These are phyloP conservation scores for Hypoxylon sp. DNA, from an alignment of 2,329 filamentous ascomycete genomes.

Conservation along the genomic window DNA sequence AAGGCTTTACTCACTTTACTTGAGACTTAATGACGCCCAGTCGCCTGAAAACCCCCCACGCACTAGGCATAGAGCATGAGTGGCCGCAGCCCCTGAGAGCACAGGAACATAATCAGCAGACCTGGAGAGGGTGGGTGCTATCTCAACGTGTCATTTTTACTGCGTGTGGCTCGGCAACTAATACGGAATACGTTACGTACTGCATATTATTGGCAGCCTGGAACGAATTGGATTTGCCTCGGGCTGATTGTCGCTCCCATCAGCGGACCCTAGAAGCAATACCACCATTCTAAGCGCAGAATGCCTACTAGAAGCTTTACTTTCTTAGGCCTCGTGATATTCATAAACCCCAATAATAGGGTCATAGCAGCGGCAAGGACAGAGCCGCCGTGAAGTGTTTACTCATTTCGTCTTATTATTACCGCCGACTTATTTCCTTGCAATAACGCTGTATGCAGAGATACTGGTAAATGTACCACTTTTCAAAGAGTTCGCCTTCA, in stretches of 20 bases:
- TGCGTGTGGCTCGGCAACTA: background rate
- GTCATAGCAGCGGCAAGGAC: background rate
- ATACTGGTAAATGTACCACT: background rate
- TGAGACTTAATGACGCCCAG: constrained; percentile 8
- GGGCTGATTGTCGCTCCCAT: background rate
- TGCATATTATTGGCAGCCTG: background rate
- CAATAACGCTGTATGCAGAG: background rate
- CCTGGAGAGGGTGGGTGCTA: background rate
- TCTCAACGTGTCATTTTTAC: background rate
- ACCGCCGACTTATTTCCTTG: background rate
- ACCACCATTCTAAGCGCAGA: background rate
- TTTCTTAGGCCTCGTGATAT: background rate
- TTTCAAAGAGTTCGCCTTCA: background rate
- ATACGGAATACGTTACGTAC: background rate
- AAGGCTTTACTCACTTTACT: constrained; percentile 10
- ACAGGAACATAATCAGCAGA: constrained; percentile 8
- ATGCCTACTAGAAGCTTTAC: background rate
- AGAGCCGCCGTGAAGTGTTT: background rate
- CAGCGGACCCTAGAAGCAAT: background rate
- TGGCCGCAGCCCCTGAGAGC: constrained; percentile 1
- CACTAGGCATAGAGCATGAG: constrained; percentile 5
- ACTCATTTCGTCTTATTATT: background rate
- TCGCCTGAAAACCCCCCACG: constrained; percentile 14
- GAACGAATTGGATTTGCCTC: background rate
- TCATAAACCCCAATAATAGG: background rate